A percentile compares a stretch with the other conserved stretches of the same genome.
phyloP scores from a whole-genome alignment of 768 basidiomycete genomes.

The Kwoniella sp. region DNA sequence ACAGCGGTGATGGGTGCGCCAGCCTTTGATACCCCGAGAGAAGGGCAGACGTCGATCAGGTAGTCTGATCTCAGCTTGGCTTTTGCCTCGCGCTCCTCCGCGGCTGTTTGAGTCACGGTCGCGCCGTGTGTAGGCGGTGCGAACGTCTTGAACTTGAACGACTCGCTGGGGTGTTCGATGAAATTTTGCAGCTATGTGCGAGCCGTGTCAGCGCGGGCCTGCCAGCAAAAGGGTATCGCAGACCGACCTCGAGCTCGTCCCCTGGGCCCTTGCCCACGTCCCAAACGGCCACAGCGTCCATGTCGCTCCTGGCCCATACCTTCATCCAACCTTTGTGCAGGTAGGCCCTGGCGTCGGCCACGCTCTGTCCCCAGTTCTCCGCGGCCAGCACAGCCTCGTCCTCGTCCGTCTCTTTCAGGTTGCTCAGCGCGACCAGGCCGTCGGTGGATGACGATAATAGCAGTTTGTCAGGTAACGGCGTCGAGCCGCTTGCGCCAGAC shows the following conservation, averaged over 20 bases:
- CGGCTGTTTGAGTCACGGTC: constrained; percentile 26
- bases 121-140: constrained; percentile 17
- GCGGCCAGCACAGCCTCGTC: constrained; percentile 78
- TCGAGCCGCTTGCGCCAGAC: constrained; percentile 18
- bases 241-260: constrained; percentile 39
- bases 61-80: constrained; percentile 36
- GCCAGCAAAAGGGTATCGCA: background rate
- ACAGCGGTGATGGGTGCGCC: constrained; percentile 39
- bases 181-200: constrained; percentile 36
- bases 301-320: constrained; percentile 84
- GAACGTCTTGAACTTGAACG: constrained; percentile 35
- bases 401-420: constrained; percentile 65
- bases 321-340: constrained; percentile 37
- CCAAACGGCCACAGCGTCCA: constrained; percentile 91
- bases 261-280: constrained; percentile 49
- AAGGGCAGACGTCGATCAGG: constrained; percentile 41
- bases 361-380: constrained; percentile 79
- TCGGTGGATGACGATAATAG: constrained; percentile 81
- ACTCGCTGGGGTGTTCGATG: constrained; percentile 27
- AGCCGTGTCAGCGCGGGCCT: too few species aligned
- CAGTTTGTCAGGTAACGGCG: constrained; percentile 51
- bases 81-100: constrained; percentile 32
- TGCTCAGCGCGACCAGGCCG: constrained; percentile 62
- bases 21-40: constrained; percentile 35
- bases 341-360: constrained; percentile 71